These are phyloP conservation scores for Cyberlindnera galapagoensis DNA, from an alignment of 805 yeast genomes.

Conservation along the genomic window DNA sequence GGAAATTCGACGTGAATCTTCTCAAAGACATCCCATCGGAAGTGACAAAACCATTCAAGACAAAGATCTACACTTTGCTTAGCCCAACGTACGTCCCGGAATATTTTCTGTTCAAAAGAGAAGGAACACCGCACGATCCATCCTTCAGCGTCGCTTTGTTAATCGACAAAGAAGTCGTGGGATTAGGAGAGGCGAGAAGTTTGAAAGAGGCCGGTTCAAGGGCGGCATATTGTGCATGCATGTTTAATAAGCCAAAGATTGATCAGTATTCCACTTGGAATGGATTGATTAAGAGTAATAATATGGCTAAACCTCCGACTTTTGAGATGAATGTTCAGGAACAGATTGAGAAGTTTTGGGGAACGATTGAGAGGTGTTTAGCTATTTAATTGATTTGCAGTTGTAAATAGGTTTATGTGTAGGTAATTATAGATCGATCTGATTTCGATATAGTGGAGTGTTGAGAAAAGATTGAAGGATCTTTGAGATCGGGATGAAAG, in stretches of 20 bases:
- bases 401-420: too few species aligned
- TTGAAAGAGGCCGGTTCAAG: slow-evolving; percentile 66
- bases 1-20: too few species aligned
- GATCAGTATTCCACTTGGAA: slow-evolving; percentile 34
- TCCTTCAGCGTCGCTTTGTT: slow-evolving; percentile 54
- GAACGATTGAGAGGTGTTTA: too few species aligned
- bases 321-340: background rate
- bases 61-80: slow-evolving; percentile 56
- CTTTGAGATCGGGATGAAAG: too few species aligned
- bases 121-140: slow-evolving; percentile 30
- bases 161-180: slow-evolving; percentile 55
- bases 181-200: slow-evolving; percentile 57
- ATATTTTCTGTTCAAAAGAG: slow-evolving; percentile 37
- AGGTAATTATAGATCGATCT: too few species aligned
- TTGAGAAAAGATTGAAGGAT: too few species aligned
- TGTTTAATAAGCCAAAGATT: slow-evolving; percentile 39
- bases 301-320: background rate
- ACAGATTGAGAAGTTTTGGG: slow-evolving; percentile 1
- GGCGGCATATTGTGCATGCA: slow-evolving; percentile 75
- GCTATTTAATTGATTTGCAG: background rate
- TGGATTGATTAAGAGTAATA: background rate
- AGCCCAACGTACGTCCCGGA: slow-evolving; percentile 47
- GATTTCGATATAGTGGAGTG: too few species aligned
- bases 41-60: slow-evolving; percentile 44
- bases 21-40: slow-evolving; percentile 31